Evolutionary conservation across 805 yeast genomes (phyloP).

Genomic region (Blastobotrys peoriensis): DNA sequence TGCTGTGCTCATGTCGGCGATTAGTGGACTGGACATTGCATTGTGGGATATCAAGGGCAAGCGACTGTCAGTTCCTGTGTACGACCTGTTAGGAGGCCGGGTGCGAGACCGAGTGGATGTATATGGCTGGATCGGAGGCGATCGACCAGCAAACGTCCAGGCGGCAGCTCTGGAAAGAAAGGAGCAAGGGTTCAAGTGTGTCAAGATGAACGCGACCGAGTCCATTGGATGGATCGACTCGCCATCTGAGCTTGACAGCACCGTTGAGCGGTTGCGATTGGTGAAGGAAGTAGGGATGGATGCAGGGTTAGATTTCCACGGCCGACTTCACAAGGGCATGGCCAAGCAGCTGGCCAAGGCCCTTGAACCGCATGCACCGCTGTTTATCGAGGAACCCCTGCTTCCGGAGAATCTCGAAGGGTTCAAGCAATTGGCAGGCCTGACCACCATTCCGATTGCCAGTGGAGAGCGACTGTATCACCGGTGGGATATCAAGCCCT

Average conservation of each 20-base stretch:
- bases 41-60: constrained; percentile 31
- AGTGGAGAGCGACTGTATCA: constrained; percentile 27
- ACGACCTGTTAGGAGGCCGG: constrained; percentile 28
- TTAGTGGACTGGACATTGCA: constrained; percentile 30
- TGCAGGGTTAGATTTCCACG: constrained; percentile 29
- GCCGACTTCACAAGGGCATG: constrained; percentile 29
- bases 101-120: constrained; percentile 27
- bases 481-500: constrained; percentile 23
- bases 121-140: constrained; percentile 32
- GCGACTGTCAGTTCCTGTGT: constrained; percentile 28
- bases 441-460: constrained; percentile 27
- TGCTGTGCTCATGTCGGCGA: constrained; percentile 29
- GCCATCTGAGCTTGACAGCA: constrained; percentile 22
- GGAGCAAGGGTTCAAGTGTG: constrained; percentile 30
- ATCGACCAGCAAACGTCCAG: constrained; percentile 25
- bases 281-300: constrained; percentile 25
- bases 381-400: constrained; percentile 29
- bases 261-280: constrained; percentile 24
- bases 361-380: constrained; percentile 25
- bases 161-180: constrained; percentile 26
- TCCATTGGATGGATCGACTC: constrained; percentile 26
- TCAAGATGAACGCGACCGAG: constrained; percentile 31
- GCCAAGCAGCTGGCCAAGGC: constrained; percentile 27
- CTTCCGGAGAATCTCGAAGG: constrained; percentile 26
- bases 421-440: constrained; percentile 17